phyloP scores from a whole-genome alignment of 108 stramenopile genomes.

The Aurantiochytrium sp. region DNA sequence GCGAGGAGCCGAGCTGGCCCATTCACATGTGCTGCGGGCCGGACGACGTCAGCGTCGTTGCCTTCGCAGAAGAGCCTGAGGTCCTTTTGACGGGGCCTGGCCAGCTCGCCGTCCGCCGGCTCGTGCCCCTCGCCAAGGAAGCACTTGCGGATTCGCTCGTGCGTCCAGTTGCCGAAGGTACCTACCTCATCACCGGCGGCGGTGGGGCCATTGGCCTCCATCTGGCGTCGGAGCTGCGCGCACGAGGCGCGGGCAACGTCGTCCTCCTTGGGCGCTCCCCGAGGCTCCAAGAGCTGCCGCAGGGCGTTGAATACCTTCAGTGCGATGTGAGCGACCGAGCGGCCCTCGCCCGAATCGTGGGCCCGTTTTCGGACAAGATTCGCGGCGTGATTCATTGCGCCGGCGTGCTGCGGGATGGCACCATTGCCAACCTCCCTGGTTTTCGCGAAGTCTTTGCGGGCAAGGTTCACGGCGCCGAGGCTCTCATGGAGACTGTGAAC shows the following conservation, averaged over 20 bases:
- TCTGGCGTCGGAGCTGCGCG: not conserved
- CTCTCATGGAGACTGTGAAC: not conserved
- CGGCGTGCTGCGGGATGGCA: not conserved
- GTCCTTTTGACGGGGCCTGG: not conserved
- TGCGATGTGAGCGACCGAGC: not conserved
- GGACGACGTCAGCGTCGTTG: not conserved
- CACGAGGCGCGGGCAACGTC: not conserved
- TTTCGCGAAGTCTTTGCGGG: not conserved
- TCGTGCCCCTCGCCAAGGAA: not conserved
- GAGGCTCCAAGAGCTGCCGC: not conserved
- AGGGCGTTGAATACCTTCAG: not conserved
- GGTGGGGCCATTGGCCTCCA: not conserved
- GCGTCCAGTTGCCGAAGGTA: not conserved
- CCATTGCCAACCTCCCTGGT: not conserved
- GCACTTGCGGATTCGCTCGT: too few species aligned
- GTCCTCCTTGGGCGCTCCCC: not conserved
- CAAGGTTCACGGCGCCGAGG: not conserved
- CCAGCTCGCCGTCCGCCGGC: not conserved
- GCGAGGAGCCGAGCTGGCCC: not conserved
- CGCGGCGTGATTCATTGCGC: not conserved
- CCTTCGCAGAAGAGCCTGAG: not conserved
- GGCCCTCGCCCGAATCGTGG: not conserved
- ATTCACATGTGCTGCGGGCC: not conserved
- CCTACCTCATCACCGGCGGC: not conserved
- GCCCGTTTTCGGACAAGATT: not conserved